These are phyloP conservation scores for Lactarius deliciosus DNA, from an alignment of 768 basidiomycete species.

Conservation along the genomic window DNA sequence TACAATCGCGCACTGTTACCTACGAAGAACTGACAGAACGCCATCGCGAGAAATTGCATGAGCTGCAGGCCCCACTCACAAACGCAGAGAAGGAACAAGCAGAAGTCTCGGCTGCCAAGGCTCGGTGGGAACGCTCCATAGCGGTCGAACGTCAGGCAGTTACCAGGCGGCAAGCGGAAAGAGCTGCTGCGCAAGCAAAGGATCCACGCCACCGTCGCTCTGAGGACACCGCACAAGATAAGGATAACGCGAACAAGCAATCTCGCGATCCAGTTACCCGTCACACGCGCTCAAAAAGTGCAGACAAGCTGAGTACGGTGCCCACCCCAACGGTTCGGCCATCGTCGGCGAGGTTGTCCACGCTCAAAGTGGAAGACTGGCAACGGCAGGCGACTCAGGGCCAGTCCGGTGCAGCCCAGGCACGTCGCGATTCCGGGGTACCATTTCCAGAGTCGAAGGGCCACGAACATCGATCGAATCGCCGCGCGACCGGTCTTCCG, in stretches of 20 bases:
- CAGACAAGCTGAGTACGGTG: constrained; percentile 53
- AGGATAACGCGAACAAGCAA: constrained; percentile 12
- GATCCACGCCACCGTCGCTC: constrained; percentile 53
- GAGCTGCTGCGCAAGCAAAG: constrained; percentile 46
- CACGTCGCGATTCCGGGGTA: constrained; percentile 42
- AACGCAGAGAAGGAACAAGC: constrained; percentile 76
- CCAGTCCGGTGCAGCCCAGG: constrained; percentile 24
- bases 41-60: constrained; percentile 80
- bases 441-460: constrained; percentile 55
- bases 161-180: constrained; percentile 69
- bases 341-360: constrained; percentile 64
- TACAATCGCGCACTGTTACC: constrained; percentile 62
- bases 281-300: constrained; percentile 59
- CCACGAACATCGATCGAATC: constrained; percentile 34
- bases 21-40: constrained; percentile 87
- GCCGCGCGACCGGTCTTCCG: constrained; percentile 36
- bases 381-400: constrained; percentile 60
- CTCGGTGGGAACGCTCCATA: constrained; percentile 81
- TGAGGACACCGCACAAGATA: constrained; percentile 38
- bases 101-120: constrained; percentile 69
- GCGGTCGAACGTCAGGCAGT: constrained; percentile 73
- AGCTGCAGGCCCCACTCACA: constrained; percentile 83
- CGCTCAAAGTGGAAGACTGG: constrained; percentile 85
- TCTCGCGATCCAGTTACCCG: constrained; percentile 21
- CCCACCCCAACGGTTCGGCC: constrained; percentile 33